Evolutionary conservation across 192 early-diverging fungal species (phyloP), one percentile per base, ranked within the genome.

Genomic region (Mortierella alpina): DNA sequence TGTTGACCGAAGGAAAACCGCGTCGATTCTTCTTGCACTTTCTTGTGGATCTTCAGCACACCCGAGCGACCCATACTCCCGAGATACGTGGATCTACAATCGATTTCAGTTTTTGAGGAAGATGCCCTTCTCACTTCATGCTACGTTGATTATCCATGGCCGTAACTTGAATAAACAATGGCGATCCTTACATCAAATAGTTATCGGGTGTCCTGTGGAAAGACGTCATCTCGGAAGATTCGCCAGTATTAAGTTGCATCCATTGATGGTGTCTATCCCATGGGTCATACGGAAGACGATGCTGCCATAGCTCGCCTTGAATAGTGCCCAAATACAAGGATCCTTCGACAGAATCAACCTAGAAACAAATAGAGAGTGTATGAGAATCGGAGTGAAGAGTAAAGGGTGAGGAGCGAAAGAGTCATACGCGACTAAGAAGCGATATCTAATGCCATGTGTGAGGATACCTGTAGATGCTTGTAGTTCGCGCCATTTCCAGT

Each of bases 61-160:
- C 76, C 76, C 12, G 76, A 68, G 22, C 22, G 51, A 1, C 23
- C 67, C 68, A 78, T 66, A 58, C 60, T 41, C 31, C 76, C 76
- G 23, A 72, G 47, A 70, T 66, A 45, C 17, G 76, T 79, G 2
- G 76, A 50, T n/a, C 76, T 79, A 63, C 4, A 61, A 22, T 59
- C 23, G 15, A 39, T 59, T 20, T 20, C 15, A 20, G 7, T 56
- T 20, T 0, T 1, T 20, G 11, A 56, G 20, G 1, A 31, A 41
- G 0, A 59, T 2, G 31, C 31, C 31, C 31, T 57, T 20, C 55
- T 57, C 55, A 57, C 55, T 18, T 15, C 50, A n/a, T 31, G 1
- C 31, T 31, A 31, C 3, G 31, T 3, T 2, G 3, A 31, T 31
- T 3, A 31, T 31, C 31, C 31, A 56, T 5, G 18, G 54, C 8